phyloP scores from a whole-genome alignment of 805 yeast genomes.

The Saccharomycopsis schoenii region DNA sequence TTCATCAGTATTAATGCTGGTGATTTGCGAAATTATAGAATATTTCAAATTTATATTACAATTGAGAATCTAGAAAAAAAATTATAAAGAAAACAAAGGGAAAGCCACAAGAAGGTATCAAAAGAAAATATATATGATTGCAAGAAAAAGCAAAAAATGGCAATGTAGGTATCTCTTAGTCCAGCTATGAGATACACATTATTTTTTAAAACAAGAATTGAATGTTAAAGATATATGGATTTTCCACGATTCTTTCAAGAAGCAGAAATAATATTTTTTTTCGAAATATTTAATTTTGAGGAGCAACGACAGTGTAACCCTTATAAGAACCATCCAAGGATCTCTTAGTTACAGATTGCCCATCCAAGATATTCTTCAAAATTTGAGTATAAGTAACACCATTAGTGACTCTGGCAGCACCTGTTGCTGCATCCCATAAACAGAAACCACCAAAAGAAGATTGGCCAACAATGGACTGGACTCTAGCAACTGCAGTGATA shows the following conservation, averaged over 20 bases:
- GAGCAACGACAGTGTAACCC: slow-evolving; percentile 3
- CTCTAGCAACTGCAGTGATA: slow-evolving; percentile 12
- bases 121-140: too few species aligned
- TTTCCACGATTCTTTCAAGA: not conserved
- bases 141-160: too few species aligned
- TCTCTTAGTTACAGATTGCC: slow-evolving; percentile 12
- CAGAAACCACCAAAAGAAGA: slow-evolving; percentile 14
- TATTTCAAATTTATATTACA: too few species aligned
- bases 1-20: too few species aligned
- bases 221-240: not conserved
- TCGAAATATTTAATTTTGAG: not conserved
- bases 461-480: not conserved
- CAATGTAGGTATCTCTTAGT: not conserved
- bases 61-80: too few species aligned
- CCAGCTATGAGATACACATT: not conserved
- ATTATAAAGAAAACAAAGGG: not conserved
- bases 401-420: slow-evolving; percentile 6
- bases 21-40: too few species aligned
- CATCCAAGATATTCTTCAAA: slow-evolving; percentile 11
- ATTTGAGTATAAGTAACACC: slow-evolving; percentile 12
- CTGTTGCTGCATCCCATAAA: slow-evolving; percentile 17
- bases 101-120: not conserved
- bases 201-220: not conserved
- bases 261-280: not conserved
- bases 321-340: slow-evolving; percentile 2